phyloP scores from a whole-genome alignment of 2,329 filamentous ascomycete genomes.

The Didymella keratinophila region DNA sequence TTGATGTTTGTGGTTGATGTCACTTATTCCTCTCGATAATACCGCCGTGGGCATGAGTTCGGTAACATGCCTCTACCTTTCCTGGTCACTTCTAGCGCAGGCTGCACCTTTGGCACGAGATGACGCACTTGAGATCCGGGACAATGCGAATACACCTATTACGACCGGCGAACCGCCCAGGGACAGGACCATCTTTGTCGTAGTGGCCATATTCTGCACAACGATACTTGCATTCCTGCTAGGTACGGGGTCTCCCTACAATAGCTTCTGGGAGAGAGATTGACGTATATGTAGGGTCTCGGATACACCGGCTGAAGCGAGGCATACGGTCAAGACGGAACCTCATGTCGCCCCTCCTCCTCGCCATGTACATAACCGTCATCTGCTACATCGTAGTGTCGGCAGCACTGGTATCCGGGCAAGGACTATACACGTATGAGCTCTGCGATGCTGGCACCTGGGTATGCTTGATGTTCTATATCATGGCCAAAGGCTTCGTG shows the following conservation, averaged over 20 bases:
- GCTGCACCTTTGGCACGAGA: conserved; percentile 11
- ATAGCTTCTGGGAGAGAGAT: background rate
- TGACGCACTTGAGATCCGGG: conserved; percentile 1
- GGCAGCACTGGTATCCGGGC: conserved; percentile 38
- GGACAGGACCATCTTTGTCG: conserved; percentile 24
- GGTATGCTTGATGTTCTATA: conserved; percentile 50
- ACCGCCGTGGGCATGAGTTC: background rate
- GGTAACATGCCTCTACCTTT: conserved; percentile 6
- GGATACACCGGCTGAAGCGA: conserved; percentile 19
- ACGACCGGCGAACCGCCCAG: conserved; percentile 22
- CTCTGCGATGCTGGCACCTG: conserved; percentile 46
- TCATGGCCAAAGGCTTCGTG: conserved; percentile 42
- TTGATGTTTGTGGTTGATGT: background rate
- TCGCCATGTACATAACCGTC: conserved; percentile 29
- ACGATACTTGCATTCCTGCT: conserved; percentile 25
- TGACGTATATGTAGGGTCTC: conserved; percentile 17
- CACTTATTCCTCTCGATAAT: background rate
- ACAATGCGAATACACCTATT: conserved; percentile 17
- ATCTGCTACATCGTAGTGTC: conserved; percentile 28
- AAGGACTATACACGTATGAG: conserved; percentile 35
- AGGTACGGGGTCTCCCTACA: conserved; percentile 11
- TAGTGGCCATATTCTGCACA: conserved; percentile 23
- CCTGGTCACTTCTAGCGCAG: background rate
- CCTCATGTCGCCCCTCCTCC: conserved; percentile 27
- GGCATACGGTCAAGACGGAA: conserved; percentile 24